phyloP scores from a whole-genome alignment of 441 rosid genomes.

The Adansonia rubrostipa region DNA sequence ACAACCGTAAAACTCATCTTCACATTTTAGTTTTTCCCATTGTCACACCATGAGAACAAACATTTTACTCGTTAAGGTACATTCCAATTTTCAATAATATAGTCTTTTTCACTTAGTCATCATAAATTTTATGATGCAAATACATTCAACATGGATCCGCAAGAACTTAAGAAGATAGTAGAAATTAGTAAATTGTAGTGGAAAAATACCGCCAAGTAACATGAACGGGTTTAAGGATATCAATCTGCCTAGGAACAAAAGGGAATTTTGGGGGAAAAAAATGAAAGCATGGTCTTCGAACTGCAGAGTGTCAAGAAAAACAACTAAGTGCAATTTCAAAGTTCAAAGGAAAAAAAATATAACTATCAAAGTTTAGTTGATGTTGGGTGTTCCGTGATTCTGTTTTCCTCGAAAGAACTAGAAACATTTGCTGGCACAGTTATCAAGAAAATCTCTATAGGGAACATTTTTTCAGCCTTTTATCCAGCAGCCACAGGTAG shows the following conservation, averaged over 20 bases:
- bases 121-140: neutral
- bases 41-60: neutral
- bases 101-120: neutral
- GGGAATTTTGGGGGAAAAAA: neutral
- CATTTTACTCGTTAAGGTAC: neutral
- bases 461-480: neutral
- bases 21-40: neutral
- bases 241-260: neutral
- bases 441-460: neutral
- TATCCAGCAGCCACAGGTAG: neutral
- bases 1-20: slow-evolving; percentile 9
- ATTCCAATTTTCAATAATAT: neutral
- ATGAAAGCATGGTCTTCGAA: neutral
- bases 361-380: neutral
- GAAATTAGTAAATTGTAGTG: neutral
- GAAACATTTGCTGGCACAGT: neutral
- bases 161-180: neutral
- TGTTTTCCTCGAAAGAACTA: neutral
- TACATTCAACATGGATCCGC: neutral
- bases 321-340: neutral
- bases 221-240: neutral
- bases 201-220: neutral
- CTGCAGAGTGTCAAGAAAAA: neutral
- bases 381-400: neutral
- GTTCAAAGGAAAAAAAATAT: neutral